These are phyloP conservation scores for Asterochloris sp. DNA, from an alignment of 139 green algal genomes.

Conservation along the genomic window DNA sequence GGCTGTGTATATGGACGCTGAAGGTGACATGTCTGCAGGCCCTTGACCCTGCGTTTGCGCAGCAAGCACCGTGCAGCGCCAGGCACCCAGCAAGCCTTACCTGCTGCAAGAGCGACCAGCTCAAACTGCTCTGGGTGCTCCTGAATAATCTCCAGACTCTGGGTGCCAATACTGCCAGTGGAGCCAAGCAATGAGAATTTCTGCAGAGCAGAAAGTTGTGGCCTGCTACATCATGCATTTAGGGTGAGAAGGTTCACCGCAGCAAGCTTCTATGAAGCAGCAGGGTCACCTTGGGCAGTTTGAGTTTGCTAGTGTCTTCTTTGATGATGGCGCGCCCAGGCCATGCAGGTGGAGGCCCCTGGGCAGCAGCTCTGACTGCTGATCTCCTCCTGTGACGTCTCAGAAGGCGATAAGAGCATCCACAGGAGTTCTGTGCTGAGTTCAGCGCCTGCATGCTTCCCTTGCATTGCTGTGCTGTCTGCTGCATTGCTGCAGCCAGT, in stretches of 20 bases:
- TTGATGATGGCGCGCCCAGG: constrained; percentile 20
- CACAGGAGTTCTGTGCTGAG: too few relatives aligned
- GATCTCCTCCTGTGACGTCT: too few relatives aligned
- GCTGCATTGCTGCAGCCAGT: too few relatives aligned
- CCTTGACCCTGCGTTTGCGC: too few relatives aligned
- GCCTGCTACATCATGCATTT: neutral
- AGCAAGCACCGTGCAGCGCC: too few relatives aligned
- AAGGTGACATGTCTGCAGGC: too few relatives aligned
- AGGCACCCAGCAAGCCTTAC: constrained; percentile 36
- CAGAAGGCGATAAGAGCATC: too few relatives aligned
- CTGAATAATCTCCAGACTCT: constrained; percentile 96
- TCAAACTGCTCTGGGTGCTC: constrained; percentile 93
- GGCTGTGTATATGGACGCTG: too few relatives aligned
- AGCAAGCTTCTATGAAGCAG: neutral
- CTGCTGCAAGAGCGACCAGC: constrained; percentile 87
- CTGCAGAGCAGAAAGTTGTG: constrained; percentile 47
- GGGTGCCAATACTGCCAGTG: constrained; percentile 97
- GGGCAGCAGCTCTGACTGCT: neutral
- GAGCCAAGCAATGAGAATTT: constrained; percentile 88
- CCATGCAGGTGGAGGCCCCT: constrained; percentile 36
- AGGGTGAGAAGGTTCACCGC: neutral
- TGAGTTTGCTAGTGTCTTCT: constrained; percentile 10
- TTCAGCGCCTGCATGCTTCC: too few relatives aligned
- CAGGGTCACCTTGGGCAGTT: constrained; percentile 22
- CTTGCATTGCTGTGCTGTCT: too few relatives aligned